Conservation (phyloP, 345 rosid genomes). For the Heritiera fomes region DNA sequence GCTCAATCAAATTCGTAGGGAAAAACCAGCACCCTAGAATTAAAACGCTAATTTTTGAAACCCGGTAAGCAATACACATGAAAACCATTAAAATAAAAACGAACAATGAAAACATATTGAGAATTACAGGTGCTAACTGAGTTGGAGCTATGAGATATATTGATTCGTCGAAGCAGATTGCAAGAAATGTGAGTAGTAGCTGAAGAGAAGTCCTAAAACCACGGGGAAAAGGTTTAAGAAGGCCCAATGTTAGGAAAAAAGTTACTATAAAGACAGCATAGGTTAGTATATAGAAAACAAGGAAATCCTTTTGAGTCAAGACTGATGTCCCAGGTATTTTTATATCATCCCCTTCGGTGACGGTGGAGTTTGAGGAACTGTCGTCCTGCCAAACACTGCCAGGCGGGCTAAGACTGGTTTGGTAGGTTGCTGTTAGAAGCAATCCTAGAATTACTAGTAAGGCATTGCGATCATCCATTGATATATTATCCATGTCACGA, state of each 20-base stretch:
- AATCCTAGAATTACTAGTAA: too few species aligned
- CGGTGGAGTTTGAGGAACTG: not conserved
- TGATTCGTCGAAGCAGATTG: not conserved
- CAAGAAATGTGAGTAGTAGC: not conserved
- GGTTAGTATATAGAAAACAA: not conserved
- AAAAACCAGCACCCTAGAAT: not conserved
- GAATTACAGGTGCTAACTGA: not conserved
- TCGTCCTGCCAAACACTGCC: too few species aligned
- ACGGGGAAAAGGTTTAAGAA: not conserved
- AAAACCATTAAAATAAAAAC: not conserved
- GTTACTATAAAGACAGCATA: not conserved
- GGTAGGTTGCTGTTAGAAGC: too few species aligned
- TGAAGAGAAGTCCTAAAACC: not conserved
- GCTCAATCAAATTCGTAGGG: too few species aligned
- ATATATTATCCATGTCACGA: not conserved
- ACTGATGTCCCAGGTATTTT: not conserved
- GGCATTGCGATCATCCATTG: not conserved
- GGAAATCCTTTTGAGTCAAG: not conserved
- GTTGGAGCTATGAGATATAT: not conserved
- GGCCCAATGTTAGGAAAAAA: not conserved
- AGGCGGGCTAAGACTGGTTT: too few species aligned
- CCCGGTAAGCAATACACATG: not conserved
- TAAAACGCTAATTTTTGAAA: not conserved
- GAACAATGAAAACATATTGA: not conserved
- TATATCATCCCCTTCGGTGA: not conserved